Base-by-base conservation (phyloP, 345 rosid genomes). In the Eucalyptus viminalis region DNA sequence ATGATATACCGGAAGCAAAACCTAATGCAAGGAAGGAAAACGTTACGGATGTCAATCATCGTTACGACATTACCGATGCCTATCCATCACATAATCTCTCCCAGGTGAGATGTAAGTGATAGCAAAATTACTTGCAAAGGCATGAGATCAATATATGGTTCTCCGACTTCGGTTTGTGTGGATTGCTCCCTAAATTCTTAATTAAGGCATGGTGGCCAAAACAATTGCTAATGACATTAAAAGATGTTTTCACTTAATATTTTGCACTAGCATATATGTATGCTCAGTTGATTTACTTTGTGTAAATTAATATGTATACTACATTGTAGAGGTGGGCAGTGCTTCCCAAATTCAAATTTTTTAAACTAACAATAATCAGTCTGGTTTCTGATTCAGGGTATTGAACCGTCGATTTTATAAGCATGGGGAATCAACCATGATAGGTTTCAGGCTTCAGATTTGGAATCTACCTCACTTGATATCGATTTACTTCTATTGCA, bases 321-420 rank as follows among this genome's bases (percentile, higher is more conserved):
- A 53, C 24, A 53, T 53, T 8, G 25, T 7, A 53, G 10, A 53
- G 58, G 25, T 53, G 58, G 25, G 29, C 2, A 9, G 11, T 1
- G 3, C 5, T 56, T 56, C 12, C 62, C 62, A 9, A 10, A 21
- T 56, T 56, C 13, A 56, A 56, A 9, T 56, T 56, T 54, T 56
- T 56, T 13, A 13, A 56, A 24, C 29, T 9, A 56, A 10, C 29
- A 56, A 56, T 56, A 56, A 56, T 11, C 11, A 2, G 29, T 56
- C 1, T 0, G 13, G 3, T 24, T 56, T 56, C 0, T 56, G 1
- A 56, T 54, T 54, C 3, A 9, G 1, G 60, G 12, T 54, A 54
- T 54, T 53, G 56, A 53, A 53, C 4, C 1, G 4, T 7, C 24
- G 1, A 1, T 19, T 53, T 53, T 17, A 53, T 53, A 53, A 53